Evolutionary conservation across 768 basidiomycete genomes (phyloP).

Genomic region (Mrakia blollopis): DNA sequence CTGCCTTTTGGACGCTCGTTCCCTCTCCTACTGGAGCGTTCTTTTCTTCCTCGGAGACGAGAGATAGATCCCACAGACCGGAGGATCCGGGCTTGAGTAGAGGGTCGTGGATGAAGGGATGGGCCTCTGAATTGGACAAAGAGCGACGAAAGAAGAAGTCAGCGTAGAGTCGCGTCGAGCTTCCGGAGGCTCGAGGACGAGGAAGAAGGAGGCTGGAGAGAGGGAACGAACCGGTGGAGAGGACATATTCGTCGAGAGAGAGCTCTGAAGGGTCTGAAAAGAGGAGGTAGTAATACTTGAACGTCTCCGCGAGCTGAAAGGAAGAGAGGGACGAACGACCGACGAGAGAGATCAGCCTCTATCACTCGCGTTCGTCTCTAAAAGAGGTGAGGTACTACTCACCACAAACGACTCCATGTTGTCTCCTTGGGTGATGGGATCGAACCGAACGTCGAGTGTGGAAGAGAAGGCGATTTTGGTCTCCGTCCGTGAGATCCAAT

Average conservation of each 20-base stretch:
- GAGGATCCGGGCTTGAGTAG: conserved; percentile 11
- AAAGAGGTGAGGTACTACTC: background rate
- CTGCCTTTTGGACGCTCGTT: conserved; percentile 23
- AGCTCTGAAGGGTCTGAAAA: background rate
- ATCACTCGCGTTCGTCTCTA: background rate
- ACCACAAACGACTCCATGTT: conserved; percentile 30
- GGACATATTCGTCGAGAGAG: conserved; percentile 26
- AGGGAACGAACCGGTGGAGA: background rate
- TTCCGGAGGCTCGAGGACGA: no score
- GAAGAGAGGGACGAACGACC: background rate
- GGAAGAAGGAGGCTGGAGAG: background rate
- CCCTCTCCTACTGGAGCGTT: conserved; percentile 9
- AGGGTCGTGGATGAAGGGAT: conserved; percentile 14
- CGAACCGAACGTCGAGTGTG: conserved; percentile 8
- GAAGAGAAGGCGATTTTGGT: conserved; percentile 20
- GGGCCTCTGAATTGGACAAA: conserved; percentile 3
- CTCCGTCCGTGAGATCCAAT: conserved; percentile 11
- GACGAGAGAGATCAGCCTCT: background rate
- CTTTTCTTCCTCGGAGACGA: background rate
- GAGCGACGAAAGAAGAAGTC: background rate
- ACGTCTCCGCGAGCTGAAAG: conserved; percentile 26
- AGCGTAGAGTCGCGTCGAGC: no score
- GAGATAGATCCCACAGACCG: conserved; percentile 1
- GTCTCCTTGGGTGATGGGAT: conserved; percentile 1
- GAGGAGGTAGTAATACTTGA: conserved; percentile 30